Base-by-base conservation (phyloP, 495 filamentous ascomycete species). In the Penicillium fimorum region DNA sequence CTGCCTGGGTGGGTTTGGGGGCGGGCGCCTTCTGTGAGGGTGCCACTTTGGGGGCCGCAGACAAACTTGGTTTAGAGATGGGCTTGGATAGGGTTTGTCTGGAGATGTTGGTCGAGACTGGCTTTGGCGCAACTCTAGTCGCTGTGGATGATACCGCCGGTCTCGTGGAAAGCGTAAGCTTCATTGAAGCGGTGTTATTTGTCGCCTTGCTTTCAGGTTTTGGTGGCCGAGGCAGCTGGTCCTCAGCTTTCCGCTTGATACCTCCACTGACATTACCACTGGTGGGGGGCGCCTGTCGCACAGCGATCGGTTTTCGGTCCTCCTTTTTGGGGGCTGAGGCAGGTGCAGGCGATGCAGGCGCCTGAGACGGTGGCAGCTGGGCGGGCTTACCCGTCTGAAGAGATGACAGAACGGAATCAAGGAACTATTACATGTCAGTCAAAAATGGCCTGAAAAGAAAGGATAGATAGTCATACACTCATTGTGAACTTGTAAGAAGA, bases 341-440 rank as follows among this genome's bases (percentile, higher is more conserved):
- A 17, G 71, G 57, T 24, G 58, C 54, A 12, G 67, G 62, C 41
- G 68, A 30, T 17, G 66, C 61, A 49, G 76, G 63, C 43, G 67
- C 64, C 18, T 63, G 61, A 32, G 70, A 60, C 18, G 71, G 57
- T 15, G 70, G 67, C 17, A 65, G 50, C 32, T 65, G 68, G 35
- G 72, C 52, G 41, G 70, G 70, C 45, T 72, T 72, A 42, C 74
- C 79, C 65, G 75, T 75, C 65, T 76, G 72, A 38, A 84, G 74
- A 33, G 79, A 82, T 56, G 81, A 76, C 52, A 84, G 75, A 27
- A 84, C 74, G 22, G 82, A 84, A 63, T 81, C 82, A 62, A 85
- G 77, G 55, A 82, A 83, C 82, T 85, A 41, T 11, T 22, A 10
- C 20, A 38, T 27, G 55, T 78, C 35, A 76, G 66, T 29, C 32